A percentile compares a stretch with the other conserved stretches of the same genome.
phyloP scores from a whole-genome alignment of 2,329 filamentous ascomycete species.

The Bipolaris gigantea region DNA sequence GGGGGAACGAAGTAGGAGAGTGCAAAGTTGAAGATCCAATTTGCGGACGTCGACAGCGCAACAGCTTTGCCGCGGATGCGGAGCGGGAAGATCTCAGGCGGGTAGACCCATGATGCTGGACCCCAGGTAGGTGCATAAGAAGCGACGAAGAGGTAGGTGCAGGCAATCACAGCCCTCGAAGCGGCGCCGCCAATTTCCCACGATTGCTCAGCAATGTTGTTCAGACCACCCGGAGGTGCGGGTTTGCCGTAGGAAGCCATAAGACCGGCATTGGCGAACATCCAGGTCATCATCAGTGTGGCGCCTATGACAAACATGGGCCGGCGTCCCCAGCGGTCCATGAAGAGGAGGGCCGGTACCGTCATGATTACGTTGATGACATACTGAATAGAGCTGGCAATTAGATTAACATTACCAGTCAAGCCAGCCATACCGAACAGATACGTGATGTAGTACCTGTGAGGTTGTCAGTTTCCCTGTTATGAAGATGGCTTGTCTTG shows the following conservation, averaged over 20 bases:
- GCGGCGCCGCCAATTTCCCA: conserved; percentile 46
- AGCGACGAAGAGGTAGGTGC: conserved; percentile 73
- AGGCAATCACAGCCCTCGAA: conserved; percentile 61
- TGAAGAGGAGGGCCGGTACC: conserved; percentile 71
- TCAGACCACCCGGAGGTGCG: conserved; percentile 44
- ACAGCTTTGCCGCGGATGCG: conserved; percentile 66
- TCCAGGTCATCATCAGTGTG: conserved; percentile 63
- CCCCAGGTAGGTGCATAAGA: conserved; percentile 68
- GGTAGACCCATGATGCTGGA: conserved; percentile 61
- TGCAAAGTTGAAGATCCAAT: conserved; percentile 64
- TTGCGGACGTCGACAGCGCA: conserved; percentile 60
- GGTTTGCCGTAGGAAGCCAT: conserved; percentile 61
- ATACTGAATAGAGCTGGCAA: conserved; percentile 71
- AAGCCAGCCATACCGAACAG: conserved; percentile 73
- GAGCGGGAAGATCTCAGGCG: conserved; percentile 64
- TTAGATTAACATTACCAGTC: conserved; percentile 59
- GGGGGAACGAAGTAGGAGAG: conserved; percentile 60
- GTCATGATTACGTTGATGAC: conserved; percentile 83
- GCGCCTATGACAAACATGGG: conserved; percentile 67
- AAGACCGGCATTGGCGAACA: conserved; percentile 65
- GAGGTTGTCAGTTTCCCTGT: conserved; percentile 22
- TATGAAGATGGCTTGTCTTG: background rate
- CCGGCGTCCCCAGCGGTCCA: conserved; percentile 77
- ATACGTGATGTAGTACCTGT: conserved; percentile 59
- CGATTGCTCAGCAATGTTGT: conserved; percentile 48